Evolutionary conservation across 352 stramenopile species (phyloP).

Genomic region (Phytophthora citricola): DNA sequence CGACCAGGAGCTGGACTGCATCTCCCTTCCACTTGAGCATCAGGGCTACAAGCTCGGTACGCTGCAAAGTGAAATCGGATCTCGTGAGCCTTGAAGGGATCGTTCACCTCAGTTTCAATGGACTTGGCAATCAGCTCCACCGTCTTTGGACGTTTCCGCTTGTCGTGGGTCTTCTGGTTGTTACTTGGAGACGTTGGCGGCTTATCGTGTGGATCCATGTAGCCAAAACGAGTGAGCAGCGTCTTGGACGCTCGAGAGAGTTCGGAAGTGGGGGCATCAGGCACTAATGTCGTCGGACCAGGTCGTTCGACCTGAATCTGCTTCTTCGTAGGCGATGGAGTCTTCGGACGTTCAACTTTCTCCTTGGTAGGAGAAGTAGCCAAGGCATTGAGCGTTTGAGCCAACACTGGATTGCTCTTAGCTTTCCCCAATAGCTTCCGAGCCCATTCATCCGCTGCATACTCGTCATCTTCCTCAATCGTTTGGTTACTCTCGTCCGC

Average conservation of each 20-base stretch:
- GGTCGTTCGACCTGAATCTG: slow-evolving; percentile 4
- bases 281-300: slow-evolving; percentile 8
- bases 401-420: slow-evolving; percentile 58
- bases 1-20: slow-evolving; percentile 29
- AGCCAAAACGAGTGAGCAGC: slow-evolving; percentile 83
- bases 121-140: slow-evolving; percentile 38
- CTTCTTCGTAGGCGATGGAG: slow-evolving; percentile 43
- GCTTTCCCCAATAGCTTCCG: slow-evolving; percentile 65
- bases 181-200: slow-evolving; percentile 22
- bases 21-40: slow-evolving; percentile 4
- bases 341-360: slow-evolving; percentile 24
- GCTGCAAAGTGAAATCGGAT: slow-evolving; percentile 93
- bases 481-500: slow-evolving; percentile 28
- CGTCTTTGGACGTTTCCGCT: slow-evolving; percentile 9
- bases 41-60: slow-evolving; percentile 48
- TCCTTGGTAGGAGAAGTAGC: slow-evolving; percentile 35
- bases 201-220: slow-evolving; percentile 68
- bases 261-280: slow-evolving; percentile 46
- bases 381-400: slow-evolving; percentile 67
- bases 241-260: slow-evolving; percentile 88
- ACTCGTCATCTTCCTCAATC: slow-evolving; percentile 13
- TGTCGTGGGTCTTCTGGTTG: slow-evolving; percentile 26
- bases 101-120: slow-evolving; percentile 75
- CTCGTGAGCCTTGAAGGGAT: slow-evolving; percentile 84
- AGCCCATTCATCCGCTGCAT: slow-evolving; percentile 64